Conservation (phyloP, 2,329 filamentous ascomycete species). For the Hypoxylon sp. region DNA sequence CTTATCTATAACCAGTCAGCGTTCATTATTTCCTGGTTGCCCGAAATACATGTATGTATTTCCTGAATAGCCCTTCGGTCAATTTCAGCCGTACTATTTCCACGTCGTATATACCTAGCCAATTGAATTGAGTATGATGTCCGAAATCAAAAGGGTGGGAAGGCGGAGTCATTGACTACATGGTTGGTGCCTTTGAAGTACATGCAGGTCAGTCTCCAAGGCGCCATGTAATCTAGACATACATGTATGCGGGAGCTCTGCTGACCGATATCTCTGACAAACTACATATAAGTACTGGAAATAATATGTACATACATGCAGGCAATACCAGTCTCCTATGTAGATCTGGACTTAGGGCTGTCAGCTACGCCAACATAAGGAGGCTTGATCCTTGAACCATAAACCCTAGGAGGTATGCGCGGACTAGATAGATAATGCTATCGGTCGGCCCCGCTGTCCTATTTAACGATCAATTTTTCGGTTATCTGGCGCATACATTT, state of each 20-base stretch:
- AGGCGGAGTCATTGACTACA: neutral
- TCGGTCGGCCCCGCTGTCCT: constrained; percentile 28
- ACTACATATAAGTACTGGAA: too few relatives aligned
- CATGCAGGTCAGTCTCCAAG: constrained; percentile 3
- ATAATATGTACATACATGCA: too few relatives aligned
- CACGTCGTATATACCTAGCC: neutral
- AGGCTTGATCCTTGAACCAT: constrained; percentile 6
- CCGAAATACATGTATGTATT: neutral
- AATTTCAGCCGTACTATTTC: constrained; percentile 1
- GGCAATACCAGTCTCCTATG: too few relatives aligned
- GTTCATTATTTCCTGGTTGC: constrained; percentile 2
- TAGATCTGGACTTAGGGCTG: constrained; percentile 12
- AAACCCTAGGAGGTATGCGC: neutral
- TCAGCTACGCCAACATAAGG: constrained; percentile 20
- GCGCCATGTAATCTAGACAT: neutral
- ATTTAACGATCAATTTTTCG: constrained; percentile 13
- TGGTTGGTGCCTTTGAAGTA: neutral
- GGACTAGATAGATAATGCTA: constrained; percentile 20
- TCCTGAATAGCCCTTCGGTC: neutral
- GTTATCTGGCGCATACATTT: constrained; percentile 11
- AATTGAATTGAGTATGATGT: constrained; percentile 19
- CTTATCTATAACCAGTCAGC: constrained; percentile 39
- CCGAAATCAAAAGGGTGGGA: constrained; percentile 9
- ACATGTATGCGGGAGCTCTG: constrained; percentile 2
- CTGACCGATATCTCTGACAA: constrained; percentile 40